Evolutionary conservation across 2,329 filamentous ascomycete genomes (phyloP).

Genomic region (Fusarium musae): DNA sequence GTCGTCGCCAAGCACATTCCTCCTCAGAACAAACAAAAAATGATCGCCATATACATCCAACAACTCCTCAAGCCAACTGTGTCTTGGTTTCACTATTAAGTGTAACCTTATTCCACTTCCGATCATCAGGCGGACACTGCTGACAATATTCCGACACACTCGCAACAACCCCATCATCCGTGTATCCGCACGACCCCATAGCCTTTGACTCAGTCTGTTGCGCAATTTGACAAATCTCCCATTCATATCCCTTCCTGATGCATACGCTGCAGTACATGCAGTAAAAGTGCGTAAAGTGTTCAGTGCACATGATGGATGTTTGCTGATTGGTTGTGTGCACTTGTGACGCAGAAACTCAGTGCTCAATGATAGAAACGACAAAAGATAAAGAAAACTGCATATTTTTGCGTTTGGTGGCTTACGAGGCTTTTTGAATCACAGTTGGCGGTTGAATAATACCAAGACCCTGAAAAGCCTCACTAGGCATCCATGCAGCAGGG

Average conservation of each 20-base stretch:
- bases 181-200: slow-evolving; percentile 22
- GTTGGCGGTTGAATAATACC: too few species aligned
- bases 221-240: slow-evolving; percentile 1
- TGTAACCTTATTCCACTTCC: slow-evolving; percentile 16
- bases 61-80: background rate
- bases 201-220: slow-evolving; percentile 5
- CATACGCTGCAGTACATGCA: slow-evolving; percentile 11
- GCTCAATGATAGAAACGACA: background rate
- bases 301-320: slow-evolving; percentile 9
- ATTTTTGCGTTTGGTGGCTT: background rate
- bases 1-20: accelerated
- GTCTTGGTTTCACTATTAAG: background rate
- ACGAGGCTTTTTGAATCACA: background rate
- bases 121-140: slow-evolving; percentile 15
- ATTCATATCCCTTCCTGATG: slow-evolving; percentile 12
- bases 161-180: background rate
- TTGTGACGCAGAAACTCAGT: background rate
- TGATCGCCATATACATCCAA: accelerated
- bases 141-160: slow-evolving; percentile 14
- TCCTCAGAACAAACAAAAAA: accelerated
- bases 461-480: background rate
- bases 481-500: slow-evolving; percentile 10
- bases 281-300: slow-evolving; percentile 14
- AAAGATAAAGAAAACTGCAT: background rate
- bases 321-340: background rate